phyloP scores from a whole-genome alignment of 192 early-diverging fungal species.

The Gaertneriomyces semiglobifer region DNA sequence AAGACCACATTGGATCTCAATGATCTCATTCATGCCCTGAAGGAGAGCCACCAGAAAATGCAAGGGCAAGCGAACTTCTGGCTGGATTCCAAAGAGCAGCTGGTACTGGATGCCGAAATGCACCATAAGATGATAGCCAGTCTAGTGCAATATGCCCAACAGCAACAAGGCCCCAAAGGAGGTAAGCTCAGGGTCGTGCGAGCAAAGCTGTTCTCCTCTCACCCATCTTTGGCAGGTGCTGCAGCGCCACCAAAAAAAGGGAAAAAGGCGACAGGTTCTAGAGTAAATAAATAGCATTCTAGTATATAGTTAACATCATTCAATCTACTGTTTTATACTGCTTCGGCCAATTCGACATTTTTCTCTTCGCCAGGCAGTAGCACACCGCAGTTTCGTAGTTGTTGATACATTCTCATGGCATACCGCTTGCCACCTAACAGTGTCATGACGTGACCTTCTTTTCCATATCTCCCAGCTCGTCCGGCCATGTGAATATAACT shows the following conservation, averaged over 20 bases:
- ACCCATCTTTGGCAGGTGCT: too few species aligned
- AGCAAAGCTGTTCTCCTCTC: background rate
- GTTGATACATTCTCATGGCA: conserved; percentile 4
- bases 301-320: too few species aligned
- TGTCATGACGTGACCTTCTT: conserved; percentile 35
- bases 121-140: conserved; percentile 65
- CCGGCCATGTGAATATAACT: conserved; percentile 89
- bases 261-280: too few species aligned
- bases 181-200: background rate
- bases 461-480: conserved; percentile 74
- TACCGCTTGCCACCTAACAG: conserved; percentile 22
- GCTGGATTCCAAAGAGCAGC: conserved; percentile 58
- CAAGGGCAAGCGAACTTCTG: conserved; percentile 57
- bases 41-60: conserved; percentile 35
- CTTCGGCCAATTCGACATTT: too few species aligned
- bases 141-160: conserved; percentile 56
- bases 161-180: conserved; percentile 41
- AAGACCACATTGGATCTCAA: conserved; percentile 39
- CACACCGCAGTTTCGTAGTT: too few species aligned
- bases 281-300: too few species aligned
- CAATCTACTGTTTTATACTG: too few species aligned
- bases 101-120: conserved; percentile 63
- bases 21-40: conserved; percentile 33
- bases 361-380: too few species aligned
- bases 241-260: too few species aligned